Conservation (phyloP, 305 asterid genomes). For the Rubia tinctorum region DNA sequence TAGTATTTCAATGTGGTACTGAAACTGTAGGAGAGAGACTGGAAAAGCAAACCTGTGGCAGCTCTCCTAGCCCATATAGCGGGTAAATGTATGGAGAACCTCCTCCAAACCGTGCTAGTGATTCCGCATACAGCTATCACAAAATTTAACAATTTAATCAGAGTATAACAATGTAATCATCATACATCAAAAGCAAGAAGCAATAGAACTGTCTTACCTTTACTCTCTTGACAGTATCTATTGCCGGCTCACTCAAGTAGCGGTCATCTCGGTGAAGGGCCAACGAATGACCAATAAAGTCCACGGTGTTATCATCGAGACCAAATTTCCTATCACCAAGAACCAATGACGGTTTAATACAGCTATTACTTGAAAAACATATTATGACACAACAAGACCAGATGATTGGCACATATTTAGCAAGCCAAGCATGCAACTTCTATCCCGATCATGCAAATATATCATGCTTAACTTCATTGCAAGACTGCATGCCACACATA, state of each 20-base stretch:
- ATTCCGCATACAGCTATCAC: constrained; percentile 84
- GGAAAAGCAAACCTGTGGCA: constrained; percentile 73
- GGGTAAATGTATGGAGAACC: constrained; percentile 99
- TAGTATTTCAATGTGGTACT: neutral
- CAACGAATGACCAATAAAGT: constrained; percentile 86
- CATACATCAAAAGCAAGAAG: constrained; percentile 9
- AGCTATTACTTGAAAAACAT: neutral
- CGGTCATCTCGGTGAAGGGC: constrained; percentile 91
- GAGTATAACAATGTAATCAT: constrained; percentile 9
- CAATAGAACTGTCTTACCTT: constrained; percentile 44
- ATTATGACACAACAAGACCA: neutral
- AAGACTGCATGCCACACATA: neutral
- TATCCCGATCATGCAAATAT: neutral
- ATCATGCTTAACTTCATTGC: neutral
- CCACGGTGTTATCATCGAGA: constrained; percentile 88
- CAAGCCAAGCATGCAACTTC: neutral
- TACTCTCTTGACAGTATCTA: constrained; percentile 90
- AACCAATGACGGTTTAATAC: neutral
- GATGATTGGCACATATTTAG: neutral
- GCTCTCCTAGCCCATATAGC: constrained; percentile 94
- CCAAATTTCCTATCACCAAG: constrained; percentile 72
- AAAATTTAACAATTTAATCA: constrained; percentile 9
- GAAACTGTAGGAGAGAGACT: constrained; percentile 6
- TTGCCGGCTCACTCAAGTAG: constrained; percentile 83
- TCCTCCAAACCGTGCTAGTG: constrained; percentile 93